These are phyloP conservation scores for Drechslera avenae DNA, from an alignment of 2,329 filamentous ascomycete genomes.

Conservation along the genomic window DNA sequence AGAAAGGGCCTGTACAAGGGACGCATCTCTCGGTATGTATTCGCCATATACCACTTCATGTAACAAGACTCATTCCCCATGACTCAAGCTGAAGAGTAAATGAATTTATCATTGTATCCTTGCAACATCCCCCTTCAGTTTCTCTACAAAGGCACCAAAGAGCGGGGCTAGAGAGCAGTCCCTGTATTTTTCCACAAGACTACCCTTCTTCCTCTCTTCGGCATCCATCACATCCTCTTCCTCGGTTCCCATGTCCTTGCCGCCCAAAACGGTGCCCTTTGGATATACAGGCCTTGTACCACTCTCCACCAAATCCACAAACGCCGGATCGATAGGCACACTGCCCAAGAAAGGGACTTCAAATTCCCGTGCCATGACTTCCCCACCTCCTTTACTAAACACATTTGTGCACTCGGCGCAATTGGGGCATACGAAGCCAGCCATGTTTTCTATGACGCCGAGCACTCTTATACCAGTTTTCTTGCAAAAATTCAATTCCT, in stretches of 20 bases:
- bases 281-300: slow-evolving; percentile 70
- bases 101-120: slow-evolving; percentile 1
- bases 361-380: slow-evolving; percentile 88
- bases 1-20: no score
- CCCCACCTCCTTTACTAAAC: slow-evolving; percentile 88
- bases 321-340: slow-evolving; percentile 91
- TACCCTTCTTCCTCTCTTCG: slow-evolving; percentile 37
- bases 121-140: slow-evolving; percentile 51
- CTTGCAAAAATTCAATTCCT: slow-evolving; percentile 89
- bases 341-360: slow-evolving; percentile 81
- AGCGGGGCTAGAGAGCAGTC: slow-evolving; percentile 72
- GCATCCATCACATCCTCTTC: slow-evolving; percentile 1
- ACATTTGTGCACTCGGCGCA: slow-evolving; percentile 87
- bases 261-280: slow-evolving; percentile 61
- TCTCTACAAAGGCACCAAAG: slow-evolving; percentile 68
- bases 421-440: slow-evolving; percentile 80
- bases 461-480: slow-evolving; percentile 81
- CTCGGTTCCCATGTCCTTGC: slow-evolving; percentile 36
- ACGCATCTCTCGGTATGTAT: no score
- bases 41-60: no score
- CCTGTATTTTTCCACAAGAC: slow-evolving; percentile 73
- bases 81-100: no score
- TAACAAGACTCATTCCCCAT: no score
- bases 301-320: slow-evolving; percentile 85
- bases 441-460: slow-evolving; percentile 97